phyloP scores from a whole-genome alignment of 176 grass and related monocot species.

The Poa pratensis region DNA sequence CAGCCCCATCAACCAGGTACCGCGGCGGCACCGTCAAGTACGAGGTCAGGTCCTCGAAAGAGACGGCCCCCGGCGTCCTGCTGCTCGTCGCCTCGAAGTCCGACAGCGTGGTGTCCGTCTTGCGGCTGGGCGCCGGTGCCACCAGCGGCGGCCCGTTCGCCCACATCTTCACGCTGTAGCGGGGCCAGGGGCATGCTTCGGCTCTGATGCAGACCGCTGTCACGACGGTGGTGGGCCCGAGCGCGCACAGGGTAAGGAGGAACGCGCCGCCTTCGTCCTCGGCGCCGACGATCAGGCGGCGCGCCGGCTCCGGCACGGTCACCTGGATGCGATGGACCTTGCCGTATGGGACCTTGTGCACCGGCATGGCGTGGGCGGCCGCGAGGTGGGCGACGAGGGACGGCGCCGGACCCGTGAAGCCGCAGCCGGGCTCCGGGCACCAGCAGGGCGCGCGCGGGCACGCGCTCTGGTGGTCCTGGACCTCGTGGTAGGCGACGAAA shows the following conservation, averaged over 20 bases:
- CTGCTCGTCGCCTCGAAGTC: background rate
- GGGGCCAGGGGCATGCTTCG: background rate
- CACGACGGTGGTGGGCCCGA: background rate
- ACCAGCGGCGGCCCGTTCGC: background rate
- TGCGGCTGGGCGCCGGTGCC: background rate
- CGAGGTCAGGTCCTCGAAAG: background rate
- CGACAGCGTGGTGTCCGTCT: background rate
- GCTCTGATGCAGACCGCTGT: background rate
- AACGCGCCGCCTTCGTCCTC: background rate
- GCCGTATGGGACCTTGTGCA: background rate
- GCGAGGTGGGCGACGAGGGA: background rate
- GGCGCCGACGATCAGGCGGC: background rate
- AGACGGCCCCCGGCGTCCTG: background rate
- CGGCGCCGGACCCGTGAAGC: background rate
- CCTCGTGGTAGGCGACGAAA: background rate
- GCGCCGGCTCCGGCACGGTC: background rate
- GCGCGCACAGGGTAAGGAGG: background rate
- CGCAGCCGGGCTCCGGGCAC: background rate
- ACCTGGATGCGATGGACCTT: background rate
- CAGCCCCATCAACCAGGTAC: background rate
- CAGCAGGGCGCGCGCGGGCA: background rate
- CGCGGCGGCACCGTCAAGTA: background rate
- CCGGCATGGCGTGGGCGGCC: background rate
- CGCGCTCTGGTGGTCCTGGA: background rate
- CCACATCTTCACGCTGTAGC: background rate